Evolutionary conservation across 371 early-diverging fungal species (phyloP).

Genomic region (Funneliformis caledonium): DNA sequence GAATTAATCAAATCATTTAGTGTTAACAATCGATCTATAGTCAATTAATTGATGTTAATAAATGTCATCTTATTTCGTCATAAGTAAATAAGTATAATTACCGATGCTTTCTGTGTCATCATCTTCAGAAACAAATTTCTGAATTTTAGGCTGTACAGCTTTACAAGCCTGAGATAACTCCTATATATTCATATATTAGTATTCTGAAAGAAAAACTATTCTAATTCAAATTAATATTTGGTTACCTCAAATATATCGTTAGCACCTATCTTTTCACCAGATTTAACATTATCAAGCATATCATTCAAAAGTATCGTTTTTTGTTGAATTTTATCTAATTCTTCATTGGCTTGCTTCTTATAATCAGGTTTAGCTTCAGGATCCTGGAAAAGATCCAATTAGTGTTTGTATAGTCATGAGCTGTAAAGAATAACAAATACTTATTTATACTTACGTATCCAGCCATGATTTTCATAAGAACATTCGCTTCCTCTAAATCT

Average conservation of each 20-base stretch:
- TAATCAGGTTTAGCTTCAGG: conserved; percentile 63
- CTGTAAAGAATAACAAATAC: neutral
- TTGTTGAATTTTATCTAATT: conserved; percentile 81
- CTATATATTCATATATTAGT: conserved; percentile 39
- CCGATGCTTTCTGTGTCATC: conserved; percentile 71
- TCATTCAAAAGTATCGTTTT: conserved; percentile 81
- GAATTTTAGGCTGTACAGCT: conserved; percentile 71
- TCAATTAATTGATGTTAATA: neutral
- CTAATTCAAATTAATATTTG: conserved; percentile 29
- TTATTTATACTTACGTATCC: conserved; percentile 75
- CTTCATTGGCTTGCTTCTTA: conserved; percentile 76
- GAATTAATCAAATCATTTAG: conserved; percentile 83
- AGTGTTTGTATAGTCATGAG: neutral
- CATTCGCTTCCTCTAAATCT: conserved; percentile 93
- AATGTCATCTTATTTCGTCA: neutral
- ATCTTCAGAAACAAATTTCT: conserved; percentile 66
- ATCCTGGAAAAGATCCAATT: conserved; percentile 7
- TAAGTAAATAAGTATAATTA: conserved; percentile 40
- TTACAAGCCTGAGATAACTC: conserved; percentile 58
- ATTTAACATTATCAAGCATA: conserved; percentile 69
- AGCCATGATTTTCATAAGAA: conserved; percentile 94
- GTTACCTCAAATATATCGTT: conserved; percentile 61
- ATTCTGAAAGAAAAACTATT: conserved; percentile 39
- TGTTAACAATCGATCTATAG: conserved; percentile 67
- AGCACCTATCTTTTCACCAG: conserved; percentile 67